Evolutionary conservation across 192 early-diverging fungal species (phyloP).

Genomic region (Borealophlyctis nickersoniae): DNA sequence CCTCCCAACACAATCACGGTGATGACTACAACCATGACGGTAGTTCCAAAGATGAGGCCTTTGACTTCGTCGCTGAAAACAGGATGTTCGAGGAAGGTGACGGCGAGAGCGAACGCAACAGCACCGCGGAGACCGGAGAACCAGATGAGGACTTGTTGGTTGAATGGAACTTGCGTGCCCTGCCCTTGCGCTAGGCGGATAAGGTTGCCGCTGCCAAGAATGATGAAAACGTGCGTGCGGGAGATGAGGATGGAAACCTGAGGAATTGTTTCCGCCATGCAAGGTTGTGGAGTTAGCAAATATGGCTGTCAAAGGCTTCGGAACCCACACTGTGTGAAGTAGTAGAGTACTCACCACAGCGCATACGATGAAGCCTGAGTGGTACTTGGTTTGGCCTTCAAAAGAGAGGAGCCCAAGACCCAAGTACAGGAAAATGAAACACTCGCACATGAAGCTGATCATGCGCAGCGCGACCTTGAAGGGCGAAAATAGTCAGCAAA

Average conservation of each 20-base stretch:
- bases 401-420: conserved; percentile 59
- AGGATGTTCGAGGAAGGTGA: conserved; percentile 54
- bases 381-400: conserved; percentile 42
- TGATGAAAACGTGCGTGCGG: conserved; percentile 55
- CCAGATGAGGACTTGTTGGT: conserved; percentile 56
- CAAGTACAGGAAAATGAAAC: conserved; percentile 61
- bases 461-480: conserved; percentile 46
- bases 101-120: conserved; percentile 59
- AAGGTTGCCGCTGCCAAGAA: conserved; percentile 42
- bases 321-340: neutral
- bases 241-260: conserved; percentile 52
- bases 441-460: conserved; percentile 50
- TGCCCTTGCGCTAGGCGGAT: conserved; percentile 26
- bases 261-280: neutral
- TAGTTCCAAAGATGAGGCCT: conserved; percentile 57
- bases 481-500: neutral
- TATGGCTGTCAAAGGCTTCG: neutral
- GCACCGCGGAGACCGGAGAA: conserved; percentile 61
- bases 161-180: conserved; percentile 38
- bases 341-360: conserved; percentile 11
- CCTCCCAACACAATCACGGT: conserved; percentile 59
- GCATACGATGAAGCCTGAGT: conserved; percentile 43
- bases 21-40: conserved; percentile 55
- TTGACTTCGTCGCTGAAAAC: conserved; percentile 47
- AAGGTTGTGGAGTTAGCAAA: conserved; percentile 1